Conservation (phyloP, 495 filamentous ascomycete genomes). For the Aspergillus affinis region DNA sequence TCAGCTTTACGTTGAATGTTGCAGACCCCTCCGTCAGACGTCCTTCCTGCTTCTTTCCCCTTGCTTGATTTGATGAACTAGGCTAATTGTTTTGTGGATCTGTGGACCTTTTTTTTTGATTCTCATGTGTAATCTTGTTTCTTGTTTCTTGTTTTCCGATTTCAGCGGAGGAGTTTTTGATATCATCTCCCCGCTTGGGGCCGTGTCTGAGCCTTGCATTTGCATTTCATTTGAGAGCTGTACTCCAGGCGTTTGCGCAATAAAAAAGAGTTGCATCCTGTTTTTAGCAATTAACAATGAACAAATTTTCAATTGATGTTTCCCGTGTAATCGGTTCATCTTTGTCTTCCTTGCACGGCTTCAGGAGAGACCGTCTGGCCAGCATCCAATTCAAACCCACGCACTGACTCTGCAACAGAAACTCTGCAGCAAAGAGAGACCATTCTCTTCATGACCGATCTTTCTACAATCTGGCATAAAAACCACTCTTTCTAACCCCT, state of each 20-base stretch:
- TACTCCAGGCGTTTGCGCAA: constrained; percentile 3
- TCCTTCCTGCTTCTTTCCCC: not conserved
- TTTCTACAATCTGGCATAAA: too few species aligned
- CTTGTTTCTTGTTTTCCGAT: not conserved
- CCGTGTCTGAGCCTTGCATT: constrained; percentile 4
- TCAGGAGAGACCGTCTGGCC: too few species aligned
- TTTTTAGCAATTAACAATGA: not conserved
- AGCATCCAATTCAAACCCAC: too few species aligned
- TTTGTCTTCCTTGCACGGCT: not conserved
- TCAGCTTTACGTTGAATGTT: not conserved
- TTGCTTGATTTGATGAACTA: too few species aligned
- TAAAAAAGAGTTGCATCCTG: not conserved
- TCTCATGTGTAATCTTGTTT: not conserved
- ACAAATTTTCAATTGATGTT: not conserved
- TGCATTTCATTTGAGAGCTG: constrained; percentile 6
- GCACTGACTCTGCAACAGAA: too few species aligned
- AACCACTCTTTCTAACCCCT: too few species aligned
- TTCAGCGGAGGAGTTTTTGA: constrained; percentile 8
- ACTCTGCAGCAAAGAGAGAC: too few species aligned
- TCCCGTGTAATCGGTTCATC: not conserved
- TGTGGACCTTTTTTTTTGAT: not conserved
- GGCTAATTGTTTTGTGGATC: too few species aligned
- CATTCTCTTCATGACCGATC: too few species aligned
- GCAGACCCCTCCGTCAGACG: not conserved
- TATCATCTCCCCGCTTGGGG: constrained; percentile 1